Percentiles rank a stretch among this genome's conserved stretches.
Conservation (phyloP, 768 basidiomycete genomes). For the Tulasnella sp. region DNA sequence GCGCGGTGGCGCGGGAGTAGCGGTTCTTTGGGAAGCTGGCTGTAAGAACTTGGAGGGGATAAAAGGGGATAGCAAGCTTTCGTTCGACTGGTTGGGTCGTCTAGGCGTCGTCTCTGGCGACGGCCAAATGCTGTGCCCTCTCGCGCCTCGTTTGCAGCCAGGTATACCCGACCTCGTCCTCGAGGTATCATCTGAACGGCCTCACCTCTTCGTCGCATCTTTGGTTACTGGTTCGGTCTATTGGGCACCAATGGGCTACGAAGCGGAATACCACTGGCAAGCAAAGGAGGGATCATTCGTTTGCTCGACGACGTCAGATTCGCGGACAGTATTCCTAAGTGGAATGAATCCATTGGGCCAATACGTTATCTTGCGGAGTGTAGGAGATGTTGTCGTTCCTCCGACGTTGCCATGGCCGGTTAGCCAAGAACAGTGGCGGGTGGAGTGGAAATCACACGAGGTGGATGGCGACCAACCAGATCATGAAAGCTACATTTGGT, state of each 20-base stretch:
- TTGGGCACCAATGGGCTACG: slow-evolving; percentile 35
- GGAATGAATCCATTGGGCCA: slow-evolving; percentile 38
- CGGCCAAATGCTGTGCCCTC: slow-evolving; percentile 18
- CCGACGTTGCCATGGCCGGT: slow-evolving; percentile 36
- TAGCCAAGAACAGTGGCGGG: slow-evolving; percentile 33
- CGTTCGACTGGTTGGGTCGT: slow-evolving; percentile 11
- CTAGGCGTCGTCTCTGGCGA: slow-evolving; percentile 36
- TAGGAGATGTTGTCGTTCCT: slow-evolving; percentile 1
- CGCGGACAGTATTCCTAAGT: slow-evolving; percentile 30
- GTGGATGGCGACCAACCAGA: slow-evolving; percentile 26
- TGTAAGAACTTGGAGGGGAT: background rate
- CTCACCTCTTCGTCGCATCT: slow-evolving; percentile 35
- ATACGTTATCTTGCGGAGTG: slow-evolving; percentile 36
- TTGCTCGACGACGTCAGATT: background rate
- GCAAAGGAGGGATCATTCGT: slow-evolving; percentile 11
- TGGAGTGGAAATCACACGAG: slow-evolving; percentile 38
- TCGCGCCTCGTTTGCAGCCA: slow-evolving; percentile 23
- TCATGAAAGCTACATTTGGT: slow-evolving; percentile 32
- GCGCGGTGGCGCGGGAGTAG: background rate
- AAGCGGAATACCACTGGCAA: slow-evolving; percentile 19
- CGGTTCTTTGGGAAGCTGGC: slow-evolving; percentile 31
- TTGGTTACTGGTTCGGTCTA: slow-evolving; percentile 32
- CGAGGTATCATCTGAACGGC: slow-evolving; percentile 34
- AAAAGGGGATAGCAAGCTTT: slow-evolving; percentile 12
- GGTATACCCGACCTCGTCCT: slow-evolving; percentile 21